A percentile compares a stretch with the other conserved stretches of the same genome.
These are phyloP conservation scores for Diaporthe longicolla DNA, from an alignment of 2,329 filamentous ascomycete genomes.

Conservation along the genomic window DNA sequence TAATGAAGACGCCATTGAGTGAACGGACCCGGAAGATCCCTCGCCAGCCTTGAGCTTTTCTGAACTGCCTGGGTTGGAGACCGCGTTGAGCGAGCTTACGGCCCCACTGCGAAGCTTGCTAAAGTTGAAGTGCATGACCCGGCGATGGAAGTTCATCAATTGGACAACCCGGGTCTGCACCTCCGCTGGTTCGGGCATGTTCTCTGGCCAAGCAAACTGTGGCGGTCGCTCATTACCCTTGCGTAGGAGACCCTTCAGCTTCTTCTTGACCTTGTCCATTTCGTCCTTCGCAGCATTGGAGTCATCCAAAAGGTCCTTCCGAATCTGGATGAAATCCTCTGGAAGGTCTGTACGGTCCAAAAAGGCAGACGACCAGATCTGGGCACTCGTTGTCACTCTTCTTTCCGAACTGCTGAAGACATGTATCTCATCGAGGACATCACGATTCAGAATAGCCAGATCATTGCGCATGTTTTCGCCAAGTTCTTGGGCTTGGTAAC, in stretches of 20 bases:
- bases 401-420: constrained; percentile 97
- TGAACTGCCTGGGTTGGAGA: constrained; percentile 62
- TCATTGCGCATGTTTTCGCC: constrained; percentile 97
- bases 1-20: constrained; percentile 59
- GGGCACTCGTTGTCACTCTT: constrained; percentile 93
- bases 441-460: constrained; percentile 90
- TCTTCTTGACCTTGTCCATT: constrained; percentile 99
- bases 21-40: constrained; percentile 56
- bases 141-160: constrained; percentile 96
- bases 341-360: constrained; percentile 88
- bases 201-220: constrained; percentile 98
- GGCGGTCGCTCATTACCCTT: constrained; percentile 94
- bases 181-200: constrained; percentile 93
- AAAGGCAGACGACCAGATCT: constrained; percentile 95
- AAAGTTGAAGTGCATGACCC: constrained; percentile 96
- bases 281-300: constrained; percentile 99
- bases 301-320: constrained; percentile 95
- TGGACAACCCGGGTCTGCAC: constrained; percentile 94
- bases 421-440: constrained; percentile 91
- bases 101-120: constrained; percentile 80
- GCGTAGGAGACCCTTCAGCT: constrained; percentile 91
- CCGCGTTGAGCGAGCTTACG: constrained; percentile 72
- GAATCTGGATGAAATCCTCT: constrained; percentile 87
- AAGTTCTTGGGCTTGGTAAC: constrained; percentile 95
- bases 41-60: constrained; percentile 60